Evolutionary conservation across 1,284 basidiomycete genomes (phyloP).

Genomic region (Laetiporus sulphureus): DNA sequence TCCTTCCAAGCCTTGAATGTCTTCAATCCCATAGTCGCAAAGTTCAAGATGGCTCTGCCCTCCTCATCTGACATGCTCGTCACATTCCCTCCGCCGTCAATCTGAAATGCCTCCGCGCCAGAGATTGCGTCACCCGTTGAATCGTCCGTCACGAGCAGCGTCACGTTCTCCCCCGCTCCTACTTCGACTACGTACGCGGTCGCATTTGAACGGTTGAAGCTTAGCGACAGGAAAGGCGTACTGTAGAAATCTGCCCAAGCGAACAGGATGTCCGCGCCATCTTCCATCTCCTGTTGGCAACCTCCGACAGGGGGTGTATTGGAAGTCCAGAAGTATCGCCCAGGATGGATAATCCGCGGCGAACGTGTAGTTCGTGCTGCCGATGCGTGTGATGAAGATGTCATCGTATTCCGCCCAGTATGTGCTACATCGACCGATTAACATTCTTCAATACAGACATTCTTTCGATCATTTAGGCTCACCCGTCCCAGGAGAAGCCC

Average conservation of each 20-base stretch:
- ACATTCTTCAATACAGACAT: neutral
- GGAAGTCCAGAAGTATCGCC: conserved; percentile 18
- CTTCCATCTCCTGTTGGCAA: conserved; percentile 17
- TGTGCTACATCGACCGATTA: conserved; percentile 8
- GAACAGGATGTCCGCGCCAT: conserved; percentile 15
- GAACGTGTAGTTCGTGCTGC: conserved; percentile 5
- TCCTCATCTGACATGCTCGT: neutral
- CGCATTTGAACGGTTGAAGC: neutral
- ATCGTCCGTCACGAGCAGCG: neutral
- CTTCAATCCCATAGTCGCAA: no score
- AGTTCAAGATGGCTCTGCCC: no score
- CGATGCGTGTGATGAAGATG: conserved; percentile 22
- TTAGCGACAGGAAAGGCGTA: neutral
- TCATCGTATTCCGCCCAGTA: conserved; percentile 18
- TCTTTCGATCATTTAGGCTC: neutral
- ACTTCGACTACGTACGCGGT: no score
- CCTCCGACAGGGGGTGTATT: conserved; percentile 20
- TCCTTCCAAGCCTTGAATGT: neutral
- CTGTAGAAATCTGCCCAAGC: conserved; percentile 13
- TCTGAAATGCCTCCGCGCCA: neutral
- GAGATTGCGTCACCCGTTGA: neutral
- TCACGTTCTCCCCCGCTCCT: neutral
- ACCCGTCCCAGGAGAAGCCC: conserved; percentile 18
- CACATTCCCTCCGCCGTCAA: neutral
- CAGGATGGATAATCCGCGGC: conserved; percentile 16